Evolutionary conservation across 805 yeast species (phyloP), one percentile per base, ranked within the genome.

Genomic region (Jamesozyma spencerorum): DNA sequence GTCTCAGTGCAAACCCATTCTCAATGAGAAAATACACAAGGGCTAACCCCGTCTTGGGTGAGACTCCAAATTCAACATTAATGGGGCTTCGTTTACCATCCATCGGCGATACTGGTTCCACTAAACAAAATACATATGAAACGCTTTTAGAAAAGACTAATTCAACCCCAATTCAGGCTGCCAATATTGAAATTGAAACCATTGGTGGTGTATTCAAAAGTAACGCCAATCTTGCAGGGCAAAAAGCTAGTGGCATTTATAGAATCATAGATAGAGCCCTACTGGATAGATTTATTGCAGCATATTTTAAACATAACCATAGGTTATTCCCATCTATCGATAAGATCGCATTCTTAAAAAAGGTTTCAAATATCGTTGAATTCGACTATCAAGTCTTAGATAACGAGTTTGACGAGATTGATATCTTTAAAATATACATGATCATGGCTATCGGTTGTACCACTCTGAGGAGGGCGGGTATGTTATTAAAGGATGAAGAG

Each of bases 361-460:
- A 53, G 14, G 65, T 68, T 5, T 50, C 59, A 2, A 50, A 53
- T 2, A 53, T 63, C 4, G 39, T 54, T 6, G 54, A 55, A 28
- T 58, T 65, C 28, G 60, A 65, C 27, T 53, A 57, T 17, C 33
- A 40, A 4, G 19, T 27, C 14, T 54, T 58, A 41, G 47, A 54
- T 18, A 50, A 47, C 14, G 39, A 43, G 15, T 47, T 47, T 36
- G 58, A 55, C 40, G 51, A 48, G 13, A 28, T 44, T 12, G 60
- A 59, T 17, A 55, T 62, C 18, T 74, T 72, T 46, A 73, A 75
- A 54, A 47, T 74, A 10, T 69, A 66, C 50, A 69, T 75, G 73
- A 66, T 73, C 2, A 62, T 73, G 58, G 75, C 77, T 4, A 70
- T 73, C 32, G 79, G 80, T 1, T 72, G 76, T 40, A 69, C 76